Conservation (phyloP, 768 basidiomycete species). For the Gelatoporia subvermispora region DNA sequence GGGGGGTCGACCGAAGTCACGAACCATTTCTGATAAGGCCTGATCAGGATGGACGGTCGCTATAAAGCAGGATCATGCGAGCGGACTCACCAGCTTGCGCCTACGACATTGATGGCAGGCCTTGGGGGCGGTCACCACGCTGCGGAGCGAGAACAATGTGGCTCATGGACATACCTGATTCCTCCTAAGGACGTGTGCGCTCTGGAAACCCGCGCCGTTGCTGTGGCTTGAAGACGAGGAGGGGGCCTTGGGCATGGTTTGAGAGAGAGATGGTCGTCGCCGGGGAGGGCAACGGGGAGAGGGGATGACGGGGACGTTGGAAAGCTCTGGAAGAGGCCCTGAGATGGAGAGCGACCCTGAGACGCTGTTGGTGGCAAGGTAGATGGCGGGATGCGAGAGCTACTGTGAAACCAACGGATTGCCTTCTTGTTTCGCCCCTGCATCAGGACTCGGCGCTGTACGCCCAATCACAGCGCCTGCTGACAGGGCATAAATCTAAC, state of each 20-base stretch:
- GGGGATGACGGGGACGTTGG: too few species aligned
- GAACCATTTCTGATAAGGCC: constrained; percentile 48
- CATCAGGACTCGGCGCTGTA: too few species aligned
- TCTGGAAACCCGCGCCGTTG: constrained; percentile 5
- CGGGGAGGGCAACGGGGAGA: too few species aligned
- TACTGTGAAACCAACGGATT: too few species aligned
- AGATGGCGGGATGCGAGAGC: too few species aligned
- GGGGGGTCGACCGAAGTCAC: constrained; percentile 1
- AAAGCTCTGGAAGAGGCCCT: too few species aligned
- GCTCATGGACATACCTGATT: constrained; percentile 25
- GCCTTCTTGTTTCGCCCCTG: too few species aligned
- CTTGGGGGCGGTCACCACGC: constrained; percentile 10
- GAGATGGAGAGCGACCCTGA: too few species aligned
- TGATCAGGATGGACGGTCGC: not conserved
- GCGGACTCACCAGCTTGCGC: constrained; percentile 47
- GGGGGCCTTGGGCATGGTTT: constrained; percentile 15
- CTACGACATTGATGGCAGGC: constrained; percentile 60
- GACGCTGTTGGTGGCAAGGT: too few species aligned
- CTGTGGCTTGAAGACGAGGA: constrained; percentile 2
- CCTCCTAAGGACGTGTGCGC: constrained; percentile 20
- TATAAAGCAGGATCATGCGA: not conserved
- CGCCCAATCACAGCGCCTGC: too few species aligned
- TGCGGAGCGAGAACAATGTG: not conserved
- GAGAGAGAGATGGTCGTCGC: too few species aligned
- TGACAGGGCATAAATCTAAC: too few species aligned